A percentile compares a stretch with the other conserved stretches of the same genome.
phyloP scores from a whole-genome alignment of 2,329 filamentous ascomycete species.

The Exophiala viscosa region DNA sequence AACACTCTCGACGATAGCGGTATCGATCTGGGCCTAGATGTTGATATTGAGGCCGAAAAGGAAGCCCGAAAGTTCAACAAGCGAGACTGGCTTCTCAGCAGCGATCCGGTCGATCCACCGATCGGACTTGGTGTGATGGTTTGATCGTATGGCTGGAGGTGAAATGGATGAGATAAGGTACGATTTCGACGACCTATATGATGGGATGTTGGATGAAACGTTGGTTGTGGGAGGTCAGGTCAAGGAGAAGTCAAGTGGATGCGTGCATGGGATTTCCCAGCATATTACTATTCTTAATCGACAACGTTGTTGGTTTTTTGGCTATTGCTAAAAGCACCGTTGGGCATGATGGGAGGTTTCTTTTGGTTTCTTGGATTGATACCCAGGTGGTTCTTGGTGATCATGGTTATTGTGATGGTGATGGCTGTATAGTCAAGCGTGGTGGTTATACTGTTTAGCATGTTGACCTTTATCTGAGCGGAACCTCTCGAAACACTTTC shows the following conservation, averaged over 20 bases:
- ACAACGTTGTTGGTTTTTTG: too few species aligned
- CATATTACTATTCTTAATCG: too few species aligned
- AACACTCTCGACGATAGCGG: conserved; percentile 26
- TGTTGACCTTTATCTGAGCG: too few species aligned
- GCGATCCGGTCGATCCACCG: conserved; percentile 25
- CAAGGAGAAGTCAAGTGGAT: neutral
- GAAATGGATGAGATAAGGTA: neutral
- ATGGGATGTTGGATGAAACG: neutral
- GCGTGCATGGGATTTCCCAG: too few species aligned
- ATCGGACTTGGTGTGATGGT: conserved; percentile 21
- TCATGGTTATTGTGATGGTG: too few species aligned
- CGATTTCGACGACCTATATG: neutral
- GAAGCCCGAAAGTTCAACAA: conserved; percentile 28
- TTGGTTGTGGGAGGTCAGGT: neutral
- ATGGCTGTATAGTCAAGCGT: too few species aligned
- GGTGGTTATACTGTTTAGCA: too few species aligned
- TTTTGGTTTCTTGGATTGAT: too few species aligned
- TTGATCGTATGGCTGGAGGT: neutral
- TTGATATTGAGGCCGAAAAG: conserved; percentile 38
- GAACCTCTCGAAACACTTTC: too few species aligned
- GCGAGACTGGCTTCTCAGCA: conserved; percentile 29
- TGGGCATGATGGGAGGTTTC: too few species aligned
- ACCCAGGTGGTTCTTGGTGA: too few species aligned
- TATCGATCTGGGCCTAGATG: conserved; percentile 26
- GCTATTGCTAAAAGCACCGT: too few species aligned